Percentiles rank a stretch among this genome's conserved stretches.
phyloP scores from a whole-genome alignment of 2,329 filamentous ascomycete genomes.

The Didymella glomerata region DNA sequence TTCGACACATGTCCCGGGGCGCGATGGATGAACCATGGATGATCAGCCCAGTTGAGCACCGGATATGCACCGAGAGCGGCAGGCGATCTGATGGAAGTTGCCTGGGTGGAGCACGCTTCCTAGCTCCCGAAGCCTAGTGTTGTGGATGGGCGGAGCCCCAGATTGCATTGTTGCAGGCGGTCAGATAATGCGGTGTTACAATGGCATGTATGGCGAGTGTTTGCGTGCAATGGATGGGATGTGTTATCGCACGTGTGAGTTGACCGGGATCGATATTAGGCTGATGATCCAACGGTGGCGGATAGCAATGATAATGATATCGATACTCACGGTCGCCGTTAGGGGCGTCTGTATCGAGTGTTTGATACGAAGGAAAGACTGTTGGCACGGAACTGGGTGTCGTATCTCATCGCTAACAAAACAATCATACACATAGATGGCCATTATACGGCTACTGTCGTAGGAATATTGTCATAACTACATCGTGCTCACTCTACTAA shows the following conservation, averaged over 20 bases:
- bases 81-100: conserved; percentile 15
- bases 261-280: background rate
- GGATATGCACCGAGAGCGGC: background rate
- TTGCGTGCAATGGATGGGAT: background rate
- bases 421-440: background rate
- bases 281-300: background rate
- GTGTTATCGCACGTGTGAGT: conserved; percentile 6
- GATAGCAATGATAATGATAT: background rate
- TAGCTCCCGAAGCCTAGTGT: conserved; percentile 12
- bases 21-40: background rate
- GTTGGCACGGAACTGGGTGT: too few species aligned
- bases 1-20: conserved; percentile 12
- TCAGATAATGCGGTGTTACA: background rate
- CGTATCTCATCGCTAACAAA: background rate
- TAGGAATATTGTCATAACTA: conserved; percentile 6
- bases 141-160: conserved; percentile 13
- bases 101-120: conserved; percentile 14
- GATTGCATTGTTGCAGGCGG: conserved; percentile 11
- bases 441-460: too few species aligned
- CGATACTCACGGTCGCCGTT: background rate
- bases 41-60: conserved; percentile 20
- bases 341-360: background rate
- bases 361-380: background rate
- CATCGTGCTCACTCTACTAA: conserved; percentile 32
- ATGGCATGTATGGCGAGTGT: conserved; percentile 12